Evolutionary conservation across 2,329 filamentous ascomycete species (phyloP).

Genomic region (Diaporthe sp.): DNA sequence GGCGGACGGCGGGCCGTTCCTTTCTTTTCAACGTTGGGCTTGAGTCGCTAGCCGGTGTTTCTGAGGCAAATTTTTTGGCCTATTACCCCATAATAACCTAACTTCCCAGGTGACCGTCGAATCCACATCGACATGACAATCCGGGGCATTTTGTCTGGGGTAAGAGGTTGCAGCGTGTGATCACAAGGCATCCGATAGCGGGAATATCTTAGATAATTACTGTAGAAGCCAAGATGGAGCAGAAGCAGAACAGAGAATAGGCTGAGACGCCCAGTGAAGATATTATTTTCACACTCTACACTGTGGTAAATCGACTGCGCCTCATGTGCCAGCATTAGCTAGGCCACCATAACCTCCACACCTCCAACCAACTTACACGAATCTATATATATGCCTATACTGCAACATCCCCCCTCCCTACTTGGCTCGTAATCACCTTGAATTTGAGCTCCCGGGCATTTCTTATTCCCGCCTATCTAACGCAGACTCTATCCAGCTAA

Average conservation of each 20-base stretch:
- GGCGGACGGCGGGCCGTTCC: conserved; percentile 29
- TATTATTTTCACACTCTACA: not conserved
- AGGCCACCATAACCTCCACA: not conserved
- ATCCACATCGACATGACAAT: conserved; percentile 25
- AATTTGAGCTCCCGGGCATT: not conserved
- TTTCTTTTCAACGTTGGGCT: conserved; percentile 27
- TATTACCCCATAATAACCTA: conserved; percentile 43
- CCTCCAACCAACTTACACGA: conserved; percentile 8
- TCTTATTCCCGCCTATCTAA: not conserved
- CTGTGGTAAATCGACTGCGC: not conserved
- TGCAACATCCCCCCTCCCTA: too few species aligned
- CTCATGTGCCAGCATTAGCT: not conserved
- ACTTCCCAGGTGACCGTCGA: conserved; percentile 31
- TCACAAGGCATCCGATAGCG: conserved; percentile 21
- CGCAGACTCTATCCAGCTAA: not conserved
- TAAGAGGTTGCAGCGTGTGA: conserved; percentile 15
- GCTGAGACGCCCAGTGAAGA: not conserved
- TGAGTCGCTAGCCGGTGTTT: conserved; percentile 33
- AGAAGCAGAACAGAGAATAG: not conserved
- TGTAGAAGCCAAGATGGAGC: not conserved
- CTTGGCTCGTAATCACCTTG: not conserved
- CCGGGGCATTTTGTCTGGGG: conserved; percentile 23
- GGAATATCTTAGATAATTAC: conserved; percentile 14
- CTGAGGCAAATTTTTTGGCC: conserved; percentile 25
- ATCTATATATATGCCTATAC: not conserved